phyloP scores from a whole-genome alignment of 2,329 filamentous ascomycete species.

The Onygenales sp. region DNA sequence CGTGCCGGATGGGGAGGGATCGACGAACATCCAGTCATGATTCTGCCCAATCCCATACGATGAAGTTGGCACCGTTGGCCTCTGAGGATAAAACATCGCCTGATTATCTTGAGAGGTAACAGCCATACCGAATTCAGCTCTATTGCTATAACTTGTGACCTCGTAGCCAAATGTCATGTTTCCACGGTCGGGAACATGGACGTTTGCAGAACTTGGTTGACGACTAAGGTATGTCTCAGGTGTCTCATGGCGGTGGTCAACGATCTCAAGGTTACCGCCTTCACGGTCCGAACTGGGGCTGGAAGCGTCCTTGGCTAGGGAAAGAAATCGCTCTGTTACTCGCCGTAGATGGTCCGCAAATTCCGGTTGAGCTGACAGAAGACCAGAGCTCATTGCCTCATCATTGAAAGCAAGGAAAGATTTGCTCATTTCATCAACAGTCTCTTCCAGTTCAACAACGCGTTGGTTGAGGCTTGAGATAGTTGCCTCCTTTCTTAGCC shows the following conservation, averaged over 20 bases:
- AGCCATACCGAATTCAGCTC: no score
- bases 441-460: constrained; percentile 57
- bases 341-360: constrained; percentile 49
- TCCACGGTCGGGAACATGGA: not conserved
- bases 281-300: constrained; percentile 31
- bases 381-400: constrained; percentile 47
- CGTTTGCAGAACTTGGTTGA: not conserved
- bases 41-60: no score
- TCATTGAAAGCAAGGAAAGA: constrained; percentile 61
- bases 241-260: not conserved
- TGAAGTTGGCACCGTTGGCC: no score
- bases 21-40: no score
- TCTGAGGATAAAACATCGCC: no score
- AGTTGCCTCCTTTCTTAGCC: constrained; percentile 71
- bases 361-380: constrained; percentile 48
- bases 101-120: no score
- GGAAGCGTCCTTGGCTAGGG: constrained; percentile 38
- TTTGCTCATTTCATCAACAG: constrained; percentile 64
- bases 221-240: not conserved
- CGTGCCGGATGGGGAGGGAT: no score
- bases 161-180: not conserved
- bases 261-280: constrained; percentile 9
- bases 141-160: no score
- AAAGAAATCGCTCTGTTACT: constrained; percentile 50
- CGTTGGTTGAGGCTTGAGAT: constrained; percentile 63